A percentile compares a stretch with the other conserved stretches of the same genome.
phyloP scores from a whole-genome alignment of 768 basidiomycete species.

The Lepiota brunneoincarnata region DNA sequence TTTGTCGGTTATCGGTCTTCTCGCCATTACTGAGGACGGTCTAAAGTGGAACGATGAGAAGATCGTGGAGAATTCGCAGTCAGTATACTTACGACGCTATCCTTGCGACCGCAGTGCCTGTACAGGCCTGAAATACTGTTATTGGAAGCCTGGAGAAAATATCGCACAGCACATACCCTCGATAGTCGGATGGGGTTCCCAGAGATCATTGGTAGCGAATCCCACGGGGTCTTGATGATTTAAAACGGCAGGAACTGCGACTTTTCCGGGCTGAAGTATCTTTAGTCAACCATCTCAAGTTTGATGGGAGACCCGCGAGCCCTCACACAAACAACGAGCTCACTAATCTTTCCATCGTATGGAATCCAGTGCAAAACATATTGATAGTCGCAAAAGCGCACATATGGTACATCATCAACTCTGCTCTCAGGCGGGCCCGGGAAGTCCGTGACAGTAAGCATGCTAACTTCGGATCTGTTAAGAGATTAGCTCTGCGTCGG shows the following conservation, averaged over 20 bases:
- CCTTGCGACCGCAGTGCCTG: slow-evolving; percentile 18
- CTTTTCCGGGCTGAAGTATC: slow-evolving; percentile 12
- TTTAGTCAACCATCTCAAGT: not conserved
- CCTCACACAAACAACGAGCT: slow-evolving; percentile 21
- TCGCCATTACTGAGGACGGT: slow-evolving; percentile 27
- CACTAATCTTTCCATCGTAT: slow-evolving; percentile 4
- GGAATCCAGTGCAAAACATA: slow-evolving; percentile 10
- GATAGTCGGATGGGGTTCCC: slow-evolving; percentile 19
- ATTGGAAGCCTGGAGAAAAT: not conserved
- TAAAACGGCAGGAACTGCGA: slow-evolving; percentile 17
- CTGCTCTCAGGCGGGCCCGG: slow-evolving; percentile 4
- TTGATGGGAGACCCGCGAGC: not conserved
- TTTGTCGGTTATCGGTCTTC: slow-evolving; percentile 25
- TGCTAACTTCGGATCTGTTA: slow-evolving; percentile 19
- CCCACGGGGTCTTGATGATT: slow-evolving; percentile 19
- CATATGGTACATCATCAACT: slow-evolving; percentile 12
- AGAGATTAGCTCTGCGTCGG: not conserved
- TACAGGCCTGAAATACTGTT: slow-evolving; percentile 11
- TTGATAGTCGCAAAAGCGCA: slow-evolving; percentile 9
- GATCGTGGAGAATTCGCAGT: not conserved
- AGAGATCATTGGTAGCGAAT: slow-evolving; percentile 18
- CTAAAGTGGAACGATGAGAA: slow-evolving; percentile 9
- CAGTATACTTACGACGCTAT: slow-evolving; percentile 17
- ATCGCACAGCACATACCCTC: slow-evolving; percentile 2
- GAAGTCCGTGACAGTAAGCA: slow-evolving; percentile 4